Base-by-base conservation (phyloP, 768 basidiomycete species). In the Phylloporus sp. region DNA sequence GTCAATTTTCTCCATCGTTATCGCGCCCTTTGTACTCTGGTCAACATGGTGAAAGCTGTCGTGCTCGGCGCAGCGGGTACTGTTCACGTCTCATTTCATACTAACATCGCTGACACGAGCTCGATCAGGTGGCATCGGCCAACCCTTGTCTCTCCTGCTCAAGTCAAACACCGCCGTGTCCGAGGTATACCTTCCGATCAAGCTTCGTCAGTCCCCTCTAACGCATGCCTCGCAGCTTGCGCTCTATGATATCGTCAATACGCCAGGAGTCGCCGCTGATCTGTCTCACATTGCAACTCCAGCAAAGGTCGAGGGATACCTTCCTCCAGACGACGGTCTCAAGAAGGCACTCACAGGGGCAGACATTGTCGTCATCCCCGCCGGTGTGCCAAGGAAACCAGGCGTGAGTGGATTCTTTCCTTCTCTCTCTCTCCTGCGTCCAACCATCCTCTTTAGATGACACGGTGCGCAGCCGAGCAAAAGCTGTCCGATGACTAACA, bases 191-290 rank as follows among this genome's bases (percentile, higher is more conserved):
- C 14, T 31, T 44, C 28, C 20, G 29, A 52, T 39, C 50, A 6
- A 9, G 9, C 15, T 7, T 29, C 27, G 21, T 28, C 10, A 31
- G 45, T 38, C 43, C 37, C n/a, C 18, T 42, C 43, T 44, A 13
- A 42, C 34, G 39, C 42, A 24, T 36, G 42, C 4, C 15, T 23
- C 42, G 17, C 59, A 93, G 86, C 85, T 98, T 41, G 73, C 81
- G 42, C 81, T 97, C 49, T 97, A 77, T 66, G 95, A 98, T 90
- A 94, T 97, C 70, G 91, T 94, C 61, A 89, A 91, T 69, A 87
- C 93, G n/a, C 91, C 91, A 14, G 95, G 95, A 63, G 95, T 99
- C 53, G 92, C 93, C 28, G 90, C 84, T 48, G 95, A 99, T 73
- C 76, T 97, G 48, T 86, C 88, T 46, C 95, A 97, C 68, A 94